Percentiles rank a stretch among this genome's conserved stretches.
Evolutionary conservation across 139 green algal genomes (phyloP).

Genomic region (Diplosphaera chodatii): DNA sequence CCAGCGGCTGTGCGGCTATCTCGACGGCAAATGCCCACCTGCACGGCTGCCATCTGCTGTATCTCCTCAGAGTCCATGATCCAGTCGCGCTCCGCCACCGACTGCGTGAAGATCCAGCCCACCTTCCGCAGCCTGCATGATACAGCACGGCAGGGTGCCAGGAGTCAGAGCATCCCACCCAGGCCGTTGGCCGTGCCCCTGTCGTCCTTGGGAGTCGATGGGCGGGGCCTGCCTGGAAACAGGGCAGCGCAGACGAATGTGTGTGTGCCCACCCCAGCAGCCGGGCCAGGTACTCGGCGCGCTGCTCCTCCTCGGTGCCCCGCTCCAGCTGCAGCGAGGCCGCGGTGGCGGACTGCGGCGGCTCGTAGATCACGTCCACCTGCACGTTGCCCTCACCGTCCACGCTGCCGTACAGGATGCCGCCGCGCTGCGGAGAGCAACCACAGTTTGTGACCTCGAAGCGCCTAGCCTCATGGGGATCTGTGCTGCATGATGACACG

Average conservation of each 20-base stretch:
- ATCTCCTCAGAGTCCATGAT: slow-evolving; percentile 81
- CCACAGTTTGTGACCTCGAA: too few species aligned
- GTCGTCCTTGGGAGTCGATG: too few species aligned
- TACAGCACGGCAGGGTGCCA: too few species aligned
- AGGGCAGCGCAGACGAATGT: too few species aligned
- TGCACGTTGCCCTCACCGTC: slow-evolving; percentile 62
- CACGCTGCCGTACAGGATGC: slow-evolving; percentile 87
- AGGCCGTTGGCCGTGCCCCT: too few species aligned
- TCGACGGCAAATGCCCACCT: slow-evolving; percentile 23
- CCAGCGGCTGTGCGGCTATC: not conserved
- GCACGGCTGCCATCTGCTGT: slow-evolving; percentile 64
- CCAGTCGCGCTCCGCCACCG: slow-evolving; percentile 69
- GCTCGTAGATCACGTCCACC: slow-evolving; percentile 87
- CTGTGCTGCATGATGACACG: too few species aligned
- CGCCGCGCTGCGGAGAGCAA: slow-evolving; percentile 60
- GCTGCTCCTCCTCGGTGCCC: slow-evolving; percentile 47
- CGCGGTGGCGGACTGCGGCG: slow-evolving; percentile 69
- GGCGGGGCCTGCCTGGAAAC: too few species aligned
- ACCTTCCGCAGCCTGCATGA: slow-evolving; percentile 61
- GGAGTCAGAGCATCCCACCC: too few species aligned
- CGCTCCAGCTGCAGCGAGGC: slow-evolving; percentile 48
- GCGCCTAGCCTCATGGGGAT: too few species aligned
- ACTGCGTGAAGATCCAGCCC: slow-evolving; percentile 88
- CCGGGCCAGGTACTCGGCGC: slow-evolving; percentile 62
- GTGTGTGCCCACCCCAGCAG: slow-evolving; percentile 44